Evolutionary conservation across 2,329 filamentous ascomycete species (phyloP), one percentile per base, ranked within the genome.

Genomic region (Alternaria gansuensis): DNA sequence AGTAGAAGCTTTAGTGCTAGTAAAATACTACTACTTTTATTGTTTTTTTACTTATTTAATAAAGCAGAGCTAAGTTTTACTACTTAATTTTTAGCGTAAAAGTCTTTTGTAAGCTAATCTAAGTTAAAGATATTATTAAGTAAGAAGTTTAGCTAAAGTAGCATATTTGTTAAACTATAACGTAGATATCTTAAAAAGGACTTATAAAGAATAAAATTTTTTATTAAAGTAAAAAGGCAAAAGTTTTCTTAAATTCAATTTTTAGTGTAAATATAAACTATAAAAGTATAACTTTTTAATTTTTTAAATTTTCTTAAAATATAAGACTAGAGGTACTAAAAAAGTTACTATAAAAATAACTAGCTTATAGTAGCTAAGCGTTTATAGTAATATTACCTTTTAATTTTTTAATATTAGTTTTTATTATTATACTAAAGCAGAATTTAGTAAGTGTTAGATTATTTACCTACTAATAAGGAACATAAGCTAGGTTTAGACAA

Each of bases 211-310:
- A 77, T 64, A 77, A 68, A 77, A 77, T 75, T 77, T 65, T 75
- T 66, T 66, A 76, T 69, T 77, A 73, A 68, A 75, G 70, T 67
- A 77, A 75, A 76, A 77, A 68, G 66, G 71, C 23, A 69, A 79
- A 79, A 79, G 76, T 77, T 65, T 66, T 66, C 70, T 77, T 78
- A 67, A 78, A 77, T 77, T 79, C 78, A 72, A 78, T 77, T 79
- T 80, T 78, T 71, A 79, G 75, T 77, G 71, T 79, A 72, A 79
- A 79, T 79, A 80, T 67, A 79, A 79, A 78, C 75, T 72, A 78
- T 78, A 72, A 78, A 79, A 79, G 73, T 77, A 65, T 77, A 70
- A 74, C 73, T 70, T 78, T 78, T 78, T 69, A 72, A 78, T 78
- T 71, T 68, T 79, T 79, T 79, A 79, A 13, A 17, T 13, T 28